Percentiles rank a stretch among this genome's conserved stretches.
These are phyloP conservation scores for Acer yangbiense DNA, from an alignment of 345 rosid genomes.

Conservation along the genomic window DNA sequence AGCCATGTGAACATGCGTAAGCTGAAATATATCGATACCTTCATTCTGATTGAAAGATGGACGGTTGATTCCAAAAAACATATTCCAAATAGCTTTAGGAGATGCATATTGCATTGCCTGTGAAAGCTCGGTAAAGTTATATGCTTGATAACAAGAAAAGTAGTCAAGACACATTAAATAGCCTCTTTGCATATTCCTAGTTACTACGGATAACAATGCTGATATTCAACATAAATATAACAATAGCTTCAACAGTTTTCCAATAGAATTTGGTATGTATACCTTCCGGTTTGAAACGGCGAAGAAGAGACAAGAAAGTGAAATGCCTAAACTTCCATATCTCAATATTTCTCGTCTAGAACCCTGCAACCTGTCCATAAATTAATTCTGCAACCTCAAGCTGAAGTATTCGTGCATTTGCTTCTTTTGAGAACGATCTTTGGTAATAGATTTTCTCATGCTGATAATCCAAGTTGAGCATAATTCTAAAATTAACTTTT, in stretches of 20 bases:
- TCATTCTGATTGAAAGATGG: slow-evolving; percentile 52
- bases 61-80: slow-evolving; percentile 58
- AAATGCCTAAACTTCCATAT: slow-evolving; percentile 83
- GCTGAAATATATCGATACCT: slow-evolving; percentile 36
- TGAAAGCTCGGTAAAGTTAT: slow-evolving; percentile 18
- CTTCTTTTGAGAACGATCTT: slow-evolving; percentile 14
- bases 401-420: slow-evolving; percentile 28
- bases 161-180: not conserved
- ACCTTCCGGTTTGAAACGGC: slow-evolving; percentile 81
- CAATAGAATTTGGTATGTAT: slow-evolving; percentile 10
- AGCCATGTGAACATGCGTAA: not conserved
- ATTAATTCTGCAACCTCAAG: slow-evolving; percentile 75
- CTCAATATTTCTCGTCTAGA: slow-evolving; percentile 81
- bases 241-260: not conserved
- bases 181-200: slow-evolving; percentile 2
- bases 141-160: not conserved
- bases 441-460: slow-evolving; percentile 5
- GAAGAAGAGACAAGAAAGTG: slow-evolving; percentile 70
- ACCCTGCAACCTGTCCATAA: slow-evolving; percentile 92
- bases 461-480: slow-evolving; percentile 11
- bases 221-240: not conserved
- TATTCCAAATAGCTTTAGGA: slow-evolving; percentile 86
- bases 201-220: not conserved
- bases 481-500: slow-evolving; percentile 7
- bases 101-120: slow-evolving; percentile 97